These are phyloP conservation scores for Lipomyces oligophaga DNA, from an alignment of 805 yeast genomes.

Conservation along the genomic window DNA sequence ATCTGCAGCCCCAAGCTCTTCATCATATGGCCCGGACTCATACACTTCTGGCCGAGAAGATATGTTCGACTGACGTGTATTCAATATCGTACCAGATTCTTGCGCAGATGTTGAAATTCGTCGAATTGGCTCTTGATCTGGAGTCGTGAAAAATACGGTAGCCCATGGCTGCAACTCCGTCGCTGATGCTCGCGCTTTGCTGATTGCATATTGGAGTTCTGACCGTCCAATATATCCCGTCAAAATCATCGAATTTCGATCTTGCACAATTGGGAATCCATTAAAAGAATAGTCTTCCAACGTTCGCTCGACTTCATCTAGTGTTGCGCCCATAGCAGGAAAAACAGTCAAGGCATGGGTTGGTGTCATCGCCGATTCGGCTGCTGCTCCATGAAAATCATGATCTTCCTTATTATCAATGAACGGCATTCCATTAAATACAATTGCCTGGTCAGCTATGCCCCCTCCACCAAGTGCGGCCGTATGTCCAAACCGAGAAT, in stretches of 20 bases:
- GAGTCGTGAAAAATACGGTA: conserved; percentile 24
- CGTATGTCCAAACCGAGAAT: conserved; percentile 68
- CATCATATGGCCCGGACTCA: background rate
- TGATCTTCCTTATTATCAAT: conserved; percentile 68
- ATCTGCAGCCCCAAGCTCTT: background rate
- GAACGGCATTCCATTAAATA: conserved; percentile 81
- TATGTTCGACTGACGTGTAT: background rate
- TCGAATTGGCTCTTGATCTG: conserved; percentile 18
- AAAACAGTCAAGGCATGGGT: conserved; percentile 30
- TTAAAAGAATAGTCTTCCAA: conserved; percentile 30
- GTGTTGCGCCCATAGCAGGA: conserved; percentile 26
- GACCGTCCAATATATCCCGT: conserved; percentile 37
- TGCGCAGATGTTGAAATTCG: background rate
- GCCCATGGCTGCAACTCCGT: background rate
- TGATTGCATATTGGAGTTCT: conserved; percentile 31
- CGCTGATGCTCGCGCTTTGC: conserved; percentile 8
- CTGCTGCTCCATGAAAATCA: conserved; percentile 49
- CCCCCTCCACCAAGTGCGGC: no score
- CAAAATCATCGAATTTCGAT: conserved; percentile 29
- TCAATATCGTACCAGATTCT: conserved; percentile 1
- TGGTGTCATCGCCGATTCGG: conserved; percentile 66
- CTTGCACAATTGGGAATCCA: conserved; percentile 42
- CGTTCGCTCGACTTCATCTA: conserved; percentile 29
- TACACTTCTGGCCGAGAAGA: background rate
- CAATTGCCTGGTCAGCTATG: conserved; percentile 92